Evolutionary conservation across 2,329 filamentous ascomycete species (phyloP).

Genomic region (Nothomitra cinnamomea): DNA sequence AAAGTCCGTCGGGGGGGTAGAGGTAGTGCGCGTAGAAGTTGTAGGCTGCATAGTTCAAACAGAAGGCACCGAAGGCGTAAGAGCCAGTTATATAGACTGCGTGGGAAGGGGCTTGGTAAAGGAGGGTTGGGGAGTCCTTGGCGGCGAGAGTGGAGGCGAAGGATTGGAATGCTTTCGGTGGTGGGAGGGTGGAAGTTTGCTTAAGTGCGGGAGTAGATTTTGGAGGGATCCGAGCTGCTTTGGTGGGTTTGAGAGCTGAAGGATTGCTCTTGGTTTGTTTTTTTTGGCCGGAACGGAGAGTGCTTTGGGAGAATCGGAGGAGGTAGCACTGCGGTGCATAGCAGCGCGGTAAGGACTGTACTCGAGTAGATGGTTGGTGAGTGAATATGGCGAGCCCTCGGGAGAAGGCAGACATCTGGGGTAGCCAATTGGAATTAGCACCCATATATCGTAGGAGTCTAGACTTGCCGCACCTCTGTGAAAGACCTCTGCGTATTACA

Average conservation of each 20-base stretch:
- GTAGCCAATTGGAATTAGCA: background rate
- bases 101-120: conserved; percentile 13
- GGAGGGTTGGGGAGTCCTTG: conserved; percentile 9
- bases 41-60: conserved; percentile 7
- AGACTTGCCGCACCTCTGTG: background rate
- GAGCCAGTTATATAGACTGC: conserved; percentile 10
- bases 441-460: too few species aligned
- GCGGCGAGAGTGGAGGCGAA: conserved; percentile 10
- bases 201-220: background rate
- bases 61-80: conserved; percentile 9
- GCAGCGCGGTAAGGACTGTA: background rate
- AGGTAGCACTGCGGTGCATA: background rate
- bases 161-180: conserved; percentile 1
- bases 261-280: background rate
- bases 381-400: background rate
- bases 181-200: background rate
- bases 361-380: background rate
- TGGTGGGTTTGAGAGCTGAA: background rate
- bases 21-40: conserved; percentile 9
- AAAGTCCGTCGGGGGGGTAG: conserved; percentile 2
- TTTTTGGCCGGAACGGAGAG: too few species aligned
- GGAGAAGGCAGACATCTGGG: background rate
- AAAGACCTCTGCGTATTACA: too few species aligned
- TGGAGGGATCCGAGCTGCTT: too few species aligned
- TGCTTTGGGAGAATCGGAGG: background rate